Evolutionary conservation across 2,329 filamentous ascomycete genomes (phyloP).

Genomic region (Cladophialophora chaetospira): DNA sequence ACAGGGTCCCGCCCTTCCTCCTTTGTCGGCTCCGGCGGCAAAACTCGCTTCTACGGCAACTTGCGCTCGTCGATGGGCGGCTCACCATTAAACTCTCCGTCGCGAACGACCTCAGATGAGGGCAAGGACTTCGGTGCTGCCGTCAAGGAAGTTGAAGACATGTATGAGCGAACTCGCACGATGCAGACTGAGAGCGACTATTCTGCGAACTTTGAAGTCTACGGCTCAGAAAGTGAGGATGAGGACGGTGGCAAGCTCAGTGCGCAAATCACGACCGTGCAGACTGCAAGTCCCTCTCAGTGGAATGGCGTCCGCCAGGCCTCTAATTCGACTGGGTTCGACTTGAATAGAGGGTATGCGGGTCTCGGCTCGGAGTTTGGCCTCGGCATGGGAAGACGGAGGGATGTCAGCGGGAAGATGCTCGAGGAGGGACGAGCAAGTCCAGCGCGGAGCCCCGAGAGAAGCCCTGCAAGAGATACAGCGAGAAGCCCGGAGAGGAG

Average conservation of each 20-base stretch:
- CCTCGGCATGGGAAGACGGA: slow-evolving; percentile 46
- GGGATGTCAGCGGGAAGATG: slow-evolving; percentile 51
- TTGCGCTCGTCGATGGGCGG: slow-evolving; percentile 29
- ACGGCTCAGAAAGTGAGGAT: slow-evolving; percentile 23
- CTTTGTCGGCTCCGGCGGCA: slow-evolving; percentile 38
- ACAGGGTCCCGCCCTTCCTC: slow-evolving; percentile 30
- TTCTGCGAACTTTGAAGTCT: slow-evolving; percentile 31
- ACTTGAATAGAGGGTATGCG: slow-evolving; percentile 31
- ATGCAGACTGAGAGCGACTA: slow-evolving; percentile 31
- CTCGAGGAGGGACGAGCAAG: slow-evolving; percentile 48
- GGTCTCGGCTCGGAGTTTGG: slow-evolving; percentile 34
- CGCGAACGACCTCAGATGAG: slow-evolving; percentile 10
- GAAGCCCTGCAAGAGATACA: too few relatives aligned
- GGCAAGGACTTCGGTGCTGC: neutral
- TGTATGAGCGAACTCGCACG: slow-evolving; percentile 27
- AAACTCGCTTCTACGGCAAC: slow-evolving; percentile 45
- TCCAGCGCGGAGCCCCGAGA: slow-evolving; percentile 37
- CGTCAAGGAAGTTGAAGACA: slow-evolving; percentile 15
- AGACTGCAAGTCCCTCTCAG: slow-evolving; percentile 28
- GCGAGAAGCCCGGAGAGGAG: slow-evolving; percentile 39
- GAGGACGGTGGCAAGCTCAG: slow-evolving; percentile 19
- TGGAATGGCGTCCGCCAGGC: slow-evolving; percentile 28
- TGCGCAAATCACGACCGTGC: slow-evolving; percentile 12
- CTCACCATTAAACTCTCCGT: slow-evolving; percentile 1
- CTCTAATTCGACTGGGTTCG: slow-evolving; percentile 32